Evolutionary conservation across 257 asterid species (phyloP).

Genomic region (Nicotiana paniculata): DNA sequence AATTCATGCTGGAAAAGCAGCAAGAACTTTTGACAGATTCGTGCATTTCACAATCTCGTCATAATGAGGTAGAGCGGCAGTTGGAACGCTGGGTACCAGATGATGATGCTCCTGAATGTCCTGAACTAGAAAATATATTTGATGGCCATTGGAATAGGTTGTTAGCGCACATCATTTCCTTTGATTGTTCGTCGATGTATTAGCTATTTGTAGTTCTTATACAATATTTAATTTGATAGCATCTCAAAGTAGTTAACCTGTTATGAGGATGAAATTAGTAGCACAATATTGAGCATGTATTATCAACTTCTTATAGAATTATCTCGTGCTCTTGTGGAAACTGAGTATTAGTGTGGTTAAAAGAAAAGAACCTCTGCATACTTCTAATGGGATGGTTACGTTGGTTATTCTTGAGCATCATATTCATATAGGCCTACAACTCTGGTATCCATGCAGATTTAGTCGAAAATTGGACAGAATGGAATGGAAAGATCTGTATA

Average conservation of each 20-base stretch:
- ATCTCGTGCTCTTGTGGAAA: neutral
- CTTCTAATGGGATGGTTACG: neutral
- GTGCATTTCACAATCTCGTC: conserved; percentile 69
- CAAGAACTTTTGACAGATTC: conserved; percentile 90
- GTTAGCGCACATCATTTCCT: conserved; percentile 8
- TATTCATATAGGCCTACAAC: neutral
- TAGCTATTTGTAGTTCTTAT: neutral
- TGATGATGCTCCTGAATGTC: conserved; percentile 58
- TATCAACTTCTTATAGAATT: neutral
- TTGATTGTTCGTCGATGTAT: neutral
- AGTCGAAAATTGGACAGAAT: neutral
- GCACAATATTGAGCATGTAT: neutral
- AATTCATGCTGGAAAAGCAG: conserved; percentile 59
- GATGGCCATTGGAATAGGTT: conserved; percentile 89
- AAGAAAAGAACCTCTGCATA: neutral
- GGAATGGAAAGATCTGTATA: neutral
- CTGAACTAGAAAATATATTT: conserved; percentile 73
- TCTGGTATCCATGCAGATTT: neutral
- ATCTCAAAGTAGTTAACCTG: neutral
- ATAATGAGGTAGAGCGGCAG: conserved; percentile 63
- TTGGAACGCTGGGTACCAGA: conserved; percentile 95
- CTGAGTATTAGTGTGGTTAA: neutral
- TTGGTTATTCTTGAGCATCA: neutral
- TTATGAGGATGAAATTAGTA: neutral
- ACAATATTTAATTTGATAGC: neutral